Percentiles rank a stretch among this genome's conserved stretches.
Conservation (phyloP, 306 rosid genomes). For the Lupinus albus region DNA sequence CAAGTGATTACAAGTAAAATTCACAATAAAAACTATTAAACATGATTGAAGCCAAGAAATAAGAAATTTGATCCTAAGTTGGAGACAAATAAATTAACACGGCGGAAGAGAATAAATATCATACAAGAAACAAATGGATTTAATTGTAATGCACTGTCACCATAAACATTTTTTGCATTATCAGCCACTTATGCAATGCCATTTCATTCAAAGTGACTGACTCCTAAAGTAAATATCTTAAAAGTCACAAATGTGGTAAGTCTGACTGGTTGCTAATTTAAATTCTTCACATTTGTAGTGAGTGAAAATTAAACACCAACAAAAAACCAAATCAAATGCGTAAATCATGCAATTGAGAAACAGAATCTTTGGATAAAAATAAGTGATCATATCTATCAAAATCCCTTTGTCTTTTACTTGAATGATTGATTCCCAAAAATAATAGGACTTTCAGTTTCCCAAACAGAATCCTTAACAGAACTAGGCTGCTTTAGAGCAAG, state of each 20-base stretch:
- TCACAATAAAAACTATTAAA: neutral
- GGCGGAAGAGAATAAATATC: neutral
- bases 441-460: neutral
- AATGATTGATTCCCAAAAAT: conserved; percentile 5
- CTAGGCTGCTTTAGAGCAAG: neutral
- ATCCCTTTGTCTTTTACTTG: neutral
- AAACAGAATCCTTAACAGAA: neutral
- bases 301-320: too few species aligned
- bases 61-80: neutral
- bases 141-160: too few species aligned
- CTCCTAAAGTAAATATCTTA: too few species aligned
- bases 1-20: neutral
- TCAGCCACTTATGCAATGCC: too few species aligned
- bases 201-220: too few species aligned
- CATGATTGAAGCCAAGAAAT: neutral
- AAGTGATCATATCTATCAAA: neutral
- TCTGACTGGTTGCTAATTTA: too few species aligned
- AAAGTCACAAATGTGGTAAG: too few species aligned
- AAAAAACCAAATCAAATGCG: neutral
- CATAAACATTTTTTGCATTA: too few species aligned
- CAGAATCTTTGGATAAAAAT: neutral
- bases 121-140: neutral
- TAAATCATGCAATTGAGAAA: neutral
- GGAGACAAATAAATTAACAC: neutral
- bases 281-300: too few species aligned